Evolutionary conservation across 1,284 basidiomycete genomes (phyloP).

Genomic region (Porphyrellus sp.): DNA sequence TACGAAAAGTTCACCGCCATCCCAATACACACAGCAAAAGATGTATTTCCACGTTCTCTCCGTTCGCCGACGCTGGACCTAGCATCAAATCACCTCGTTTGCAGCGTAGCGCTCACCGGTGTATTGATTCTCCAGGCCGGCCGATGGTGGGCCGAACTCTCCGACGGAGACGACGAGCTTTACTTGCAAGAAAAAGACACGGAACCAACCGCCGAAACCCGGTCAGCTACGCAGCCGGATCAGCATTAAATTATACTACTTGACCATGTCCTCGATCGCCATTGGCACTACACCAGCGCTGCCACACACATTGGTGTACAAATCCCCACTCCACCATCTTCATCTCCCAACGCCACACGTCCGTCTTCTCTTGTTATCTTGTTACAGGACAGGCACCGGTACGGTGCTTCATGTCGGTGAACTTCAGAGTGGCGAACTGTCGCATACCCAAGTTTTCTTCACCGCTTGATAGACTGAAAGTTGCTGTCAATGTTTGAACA

Average conservation of each 20-base stretch:
- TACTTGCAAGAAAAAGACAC: conserved; percentile 34
- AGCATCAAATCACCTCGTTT: conserved; percentile 76
- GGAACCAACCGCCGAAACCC: conserved; percentile 10
- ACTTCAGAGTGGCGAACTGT: conserved; percentile 6
- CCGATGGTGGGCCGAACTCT: conserved; percentile 74
- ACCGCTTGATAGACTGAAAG: conserved; percentile 6
- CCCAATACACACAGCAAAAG: conserved; percentile 43
- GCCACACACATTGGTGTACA: conserved; percentile 6
- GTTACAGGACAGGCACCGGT: conserved; percentile 9
- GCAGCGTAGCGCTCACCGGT: conserved; percentile 78
- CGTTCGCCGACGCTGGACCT: conserved; percentile 65
- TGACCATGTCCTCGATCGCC: conserved; percentile 3
- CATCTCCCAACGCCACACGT: background rate
- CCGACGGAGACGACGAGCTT: conserved; percentile 48
- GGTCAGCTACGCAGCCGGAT: conserved; percentile 8
- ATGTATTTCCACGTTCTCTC: conserved; percentile 54
- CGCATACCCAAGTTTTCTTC: conserved; percentile 21
- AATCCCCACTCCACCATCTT: conserved; percentile 3
- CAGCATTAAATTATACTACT: conserved; percentile 9
- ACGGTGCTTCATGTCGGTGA: conserved; percentile 6
- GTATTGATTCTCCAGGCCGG: conserved; percentile 76
- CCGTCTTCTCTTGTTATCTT: conserved; percentile 5
- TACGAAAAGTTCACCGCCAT: conserved; percentile 54
- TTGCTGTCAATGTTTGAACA: conserved; percentile 3
- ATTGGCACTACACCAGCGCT: background rate